phyloP scores from a whole-genome alignment of 768 basidiomycete species.

The Coprinopsis sp. region DNA sequence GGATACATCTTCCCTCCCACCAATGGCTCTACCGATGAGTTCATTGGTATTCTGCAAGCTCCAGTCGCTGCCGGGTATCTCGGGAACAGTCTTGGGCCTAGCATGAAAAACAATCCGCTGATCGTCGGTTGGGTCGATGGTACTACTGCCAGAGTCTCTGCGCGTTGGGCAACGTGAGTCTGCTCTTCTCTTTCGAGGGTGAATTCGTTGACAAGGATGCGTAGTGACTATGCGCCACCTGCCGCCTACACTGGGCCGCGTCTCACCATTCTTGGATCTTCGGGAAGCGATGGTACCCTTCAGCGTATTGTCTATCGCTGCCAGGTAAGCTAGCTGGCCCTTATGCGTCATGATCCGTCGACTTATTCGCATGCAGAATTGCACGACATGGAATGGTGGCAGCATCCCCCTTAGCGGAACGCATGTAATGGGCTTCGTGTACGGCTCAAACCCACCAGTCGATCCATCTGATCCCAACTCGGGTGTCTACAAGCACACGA shows the following conservation, averaged over 20 bases:
- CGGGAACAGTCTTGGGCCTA: conserved; percentile 9
- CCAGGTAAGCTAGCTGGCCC: no score
- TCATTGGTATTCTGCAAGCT: conserved; percentile 11
- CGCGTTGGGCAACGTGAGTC: conserved; percentile 7
- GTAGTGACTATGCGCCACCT: conserved; percentile 2
- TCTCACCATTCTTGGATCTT: conserved; percentile 7
- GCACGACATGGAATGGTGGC: no score
- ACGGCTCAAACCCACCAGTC: no score
- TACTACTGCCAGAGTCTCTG: conserved; percentile 3
- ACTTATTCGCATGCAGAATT: no score
- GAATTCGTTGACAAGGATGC: background rate
- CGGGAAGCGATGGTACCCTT: conserved; percentile 7
- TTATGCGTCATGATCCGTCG: no score
- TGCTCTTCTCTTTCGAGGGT: no score
- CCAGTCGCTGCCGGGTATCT: conserved; percentile 5
- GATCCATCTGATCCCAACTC: no score
- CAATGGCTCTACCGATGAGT: conserved; percentile 7
- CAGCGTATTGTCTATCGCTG: conserved; percentile 14
- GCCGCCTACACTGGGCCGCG: conserved; percentile 2
- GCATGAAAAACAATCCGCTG: conserved; percentile 9
- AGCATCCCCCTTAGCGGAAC: no score
- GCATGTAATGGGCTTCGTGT: no score
- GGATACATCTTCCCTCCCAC: conserved; percentile 11
- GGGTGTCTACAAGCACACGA: no score
- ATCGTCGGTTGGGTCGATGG: conserved; percentile 9